Conservation (phyloP, 805 yeast genomes). For the Kodamaea kakaduensis region DNA sequence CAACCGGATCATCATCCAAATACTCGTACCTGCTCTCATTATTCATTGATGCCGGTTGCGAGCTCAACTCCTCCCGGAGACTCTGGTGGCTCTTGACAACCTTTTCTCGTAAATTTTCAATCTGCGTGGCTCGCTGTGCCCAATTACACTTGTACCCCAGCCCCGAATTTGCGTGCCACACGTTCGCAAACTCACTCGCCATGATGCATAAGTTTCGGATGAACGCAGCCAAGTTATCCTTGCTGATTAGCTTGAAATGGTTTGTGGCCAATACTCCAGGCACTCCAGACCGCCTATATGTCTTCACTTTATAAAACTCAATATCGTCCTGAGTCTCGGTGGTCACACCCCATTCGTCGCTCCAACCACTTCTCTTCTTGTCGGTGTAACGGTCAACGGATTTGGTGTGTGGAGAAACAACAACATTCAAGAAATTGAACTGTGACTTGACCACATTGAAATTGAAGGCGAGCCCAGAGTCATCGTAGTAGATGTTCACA, state of each 20-base stretch:
- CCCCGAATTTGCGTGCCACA: slow-evolving; percentile 51
- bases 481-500: slow-evolving; percentile 79
- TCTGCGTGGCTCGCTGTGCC: slow-evolving; percentile 62
- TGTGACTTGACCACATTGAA: slow-evolving; percentile 71
- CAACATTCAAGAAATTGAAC: slow-evolving; percentile 79
- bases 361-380: background rate
- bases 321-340: slow-evolving; percentile 9
- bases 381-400: slow-evolving; percentile 5
- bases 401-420: slow-evolving; percentile 58
- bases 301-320: slow-evolving; percentile 55
- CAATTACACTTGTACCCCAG: slow-evolving; percentile 60
- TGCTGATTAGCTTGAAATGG: slow-evolving; percentile 67
- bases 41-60: slow-evolving; percentile 1
- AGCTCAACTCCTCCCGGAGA: slow-evolving; percentile 23
- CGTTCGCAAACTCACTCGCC: slow-evolving; percentile 68
- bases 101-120: slow-evolving; percentile 30
- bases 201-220: slow-evolving; percentile 63
- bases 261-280: slow-evolving; percentile 76
- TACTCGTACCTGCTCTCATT: slow-evolving; percentile 9
- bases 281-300: slow-evolving; percentile 61
- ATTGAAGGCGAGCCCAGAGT: slow-evolving; percentile 59
- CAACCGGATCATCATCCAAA: slow-evolving; percentile 3
- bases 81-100: slow-evolving; percentile 24
- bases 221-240: slow-evolving; percentile 54
- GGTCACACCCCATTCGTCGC: slow-evolving; percentile 2